Evolutionary conservation across 768 basidiomycete species (phyloP).

Genomic region (Mrakia frigida): DNA sequence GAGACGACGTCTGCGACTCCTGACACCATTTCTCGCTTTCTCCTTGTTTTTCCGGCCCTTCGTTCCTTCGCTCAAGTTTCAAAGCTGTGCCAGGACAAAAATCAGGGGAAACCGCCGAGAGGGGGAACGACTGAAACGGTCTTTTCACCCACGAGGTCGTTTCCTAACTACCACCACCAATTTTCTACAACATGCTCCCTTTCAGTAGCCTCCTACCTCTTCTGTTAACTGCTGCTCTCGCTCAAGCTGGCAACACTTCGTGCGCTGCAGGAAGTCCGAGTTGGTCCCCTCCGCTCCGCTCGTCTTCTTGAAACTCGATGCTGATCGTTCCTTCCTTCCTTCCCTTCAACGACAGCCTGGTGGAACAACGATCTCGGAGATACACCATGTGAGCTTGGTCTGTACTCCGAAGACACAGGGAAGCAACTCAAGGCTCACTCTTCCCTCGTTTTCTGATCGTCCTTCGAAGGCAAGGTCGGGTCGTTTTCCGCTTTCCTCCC

Average conservation of each 20-base stretch:
- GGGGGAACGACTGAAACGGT: not conserved
- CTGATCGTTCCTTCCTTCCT: not conserved
- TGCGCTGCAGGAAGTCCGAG: slow-evolving; percentile 2
- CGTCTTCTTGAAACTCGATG: not conserved
- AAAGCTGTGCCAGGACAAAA: no score
- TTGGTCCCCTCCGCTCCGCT: not conserved
- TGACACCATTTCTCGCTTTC: no score
- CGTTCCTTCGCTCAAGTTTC: no score
- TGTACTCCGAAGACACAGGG: no score
- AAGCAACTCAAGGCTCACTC: not conserved
- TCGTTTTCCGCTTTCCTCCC: not conserved
- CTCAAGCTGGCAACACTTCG: not conserved
- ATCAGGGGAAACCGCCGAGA: no score
- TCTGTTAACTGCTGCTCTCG: not conserved
- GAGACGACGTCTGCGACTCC: no score
- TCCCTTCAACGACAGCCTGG: not conserved
- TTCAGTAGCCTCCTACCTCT: not conserved
- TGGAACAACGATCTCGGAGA: slow-evolving; percentile 5
- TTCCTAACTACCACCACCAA: not conserved
- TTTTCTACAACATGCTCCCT: not conserved
- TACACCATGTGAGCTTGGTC: not conserved
- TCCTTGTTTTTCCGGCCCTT: no score
- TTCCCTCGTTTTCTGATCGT: not conserved
- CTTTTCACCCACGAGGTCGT: not conserved
- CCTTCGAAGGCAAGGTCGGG: not conserved